Evolutionary conservation across 169 alveolate species (phyloP), one percentile per base, ranked within the genome.

Genomic region (Plasmodium billcollinsi): DNA sequence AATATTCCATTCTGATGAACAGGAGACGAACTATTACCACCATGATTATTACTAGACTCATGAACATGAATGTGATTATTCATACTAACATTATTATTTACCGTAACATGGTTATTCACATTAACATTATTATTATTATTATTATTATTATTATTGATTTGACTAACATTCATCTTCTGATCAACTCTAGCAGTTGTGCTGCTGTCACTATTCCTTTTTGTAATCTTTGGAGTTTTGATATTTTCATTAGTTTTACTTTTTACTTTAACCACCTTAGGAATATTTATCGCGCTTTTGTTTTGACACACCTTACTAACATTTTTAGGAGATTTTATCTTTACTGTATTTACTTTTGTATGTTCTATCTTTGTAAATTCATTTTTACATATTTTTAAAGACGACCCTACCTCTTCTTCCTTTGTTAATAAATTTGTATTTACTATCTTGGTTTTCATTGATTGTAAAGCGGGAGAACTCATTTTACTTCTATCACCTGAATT

Each of bases 221-320:
- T 12, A 62, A 73, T 49, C 49, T 73, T 73, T 3, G 88, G 88
- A 2, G 88, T 73, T 62, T 73, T 73, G 5, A 56, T 18, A 59
- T 24, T 24, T 24, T 73, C 88, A 21, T n/a, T 58, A 33, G 14
- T 72, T 49, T 73, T 73, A 58, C 39, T 73, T 24, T 73, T 73
- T 0, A 58, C 3, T 26, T 73, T 73, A 21, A 39, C 58, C 0
- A 2, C 47, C 50, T 73, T 73, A 15, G 88, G 14, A 4, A 18
- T 47, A 26, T 14, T 58, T 5, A 39, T 58, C 39, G 61, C 39
- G 1, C 62, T 43, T 58, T 73, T 73, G 29, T 18, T 58, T 3
- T 69, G 56, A 3, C 62, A 15, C 0, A 43, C 61, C 20, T 63
- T 73, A 9, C 62, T 56, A 0, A 73, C n/a, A 24, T 73, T 73